phyloP scores from a whole-genome alignment of 1,139 yeast species.

The Diutina pseudorugosa region DNA sequence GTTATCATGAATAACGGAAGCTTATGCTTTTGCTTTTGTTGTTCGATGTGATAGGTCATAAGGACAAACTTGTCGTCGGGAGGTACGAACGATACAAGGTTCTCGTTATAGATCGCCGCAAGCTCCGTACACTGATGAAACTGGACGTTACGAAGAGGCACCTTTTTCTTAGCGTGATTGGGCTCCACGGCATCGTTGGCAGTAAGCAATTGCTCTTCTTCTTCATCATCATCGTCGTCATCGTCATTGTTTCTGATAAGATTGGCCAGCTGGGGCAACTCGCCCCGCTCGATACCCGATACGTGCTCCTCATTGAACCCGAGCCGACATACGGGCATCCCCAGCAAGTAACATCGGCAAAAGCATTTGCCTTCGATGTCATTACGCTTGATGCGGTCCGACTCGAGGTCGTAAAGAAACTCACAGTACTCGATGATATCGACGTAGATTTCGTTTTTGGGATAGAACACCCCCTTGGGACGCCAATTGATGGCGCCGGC shows the following conservation, averaged over 20 bases:
- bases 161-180: neutral
- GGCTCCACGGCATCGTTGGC: neutral
- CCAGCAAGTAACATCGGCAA: slow-evolving; percentile 31
- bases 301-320: slow-evolving; percentile 30
- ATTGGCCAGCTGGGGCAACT: neutral
- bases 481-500: slow-evolving; percentile 35
- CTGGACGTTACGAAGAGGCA: slow-evolving; percentile 30
- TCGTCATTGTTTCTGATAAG: neutral
- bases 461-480: slow-evolving; percentile 35
- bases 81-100: slow-evolving; percentile 30
- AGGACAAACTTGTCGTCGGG: slow-evolving; percentile 33
- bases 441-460: slow-evolving; percentile 34
- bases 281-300: slow-evolving; percentile 10
- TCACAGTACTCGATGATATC: slow-evolving; percentile 32
- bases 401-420: slow-evolving; percentile 24
- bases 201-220: slow-evolving; percentile 3
- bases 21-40: slow-evolving; percentile 21
- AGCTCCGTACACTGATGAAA: slow-evolving; percentile 36
- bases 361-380: slow-evolving; percentile 26
- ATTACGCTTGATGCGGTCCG: slow-evolving; percentile 19
- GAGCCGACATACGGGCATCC: slow-evolving; percentile 33
- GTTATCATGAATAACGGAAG: slow-evolving; percentile 26
- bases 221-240: slow-evolving; percentile 7
- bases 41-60: slow-evolving; percentile 31
- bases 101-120: slow-evolving; percentile 24